These are phyloP conservation scores for Dovyalis caffra DNA, from an alignment of 345 rosid species.

Conservation along the genomic window DNA sequence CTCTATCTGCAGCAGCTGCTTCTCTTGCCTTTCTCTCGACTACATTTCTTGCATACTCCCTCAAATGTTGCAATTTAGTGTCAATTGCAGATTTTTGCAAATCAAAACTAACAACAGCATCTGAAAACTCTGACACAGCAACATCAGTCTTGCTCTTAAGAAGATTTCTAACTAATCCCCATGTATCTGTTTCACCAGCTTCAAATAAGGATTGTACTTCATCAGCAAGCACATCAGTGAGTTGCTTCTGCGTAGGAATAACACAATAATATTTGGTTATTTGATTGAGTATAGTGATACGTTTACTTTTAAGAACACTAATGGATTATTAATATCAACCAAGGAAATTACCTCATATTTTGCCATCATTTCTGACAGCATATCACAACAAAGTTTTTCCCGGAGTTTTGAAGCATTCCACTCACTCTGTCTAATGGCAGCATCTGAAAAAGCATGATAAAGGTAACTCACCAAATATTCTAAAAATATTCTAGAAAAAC, in stretches of 20 bases:
- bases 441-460: conserved; percentile 39
- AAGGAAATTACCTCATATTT: conserved; percentile 49
- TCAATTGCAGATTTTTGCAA: conserved; percentile 41
- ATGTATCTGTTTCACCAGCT: conserved; percentile 54
- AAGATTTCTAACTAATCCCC: conserved; percentile 64
- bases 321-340: neutral
- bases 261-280: conserved; percentile 12
- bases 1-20: conserved; percentile 53
- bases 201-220: conserved; percentile 64
- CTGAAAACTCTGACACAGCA: conserved; percentile 46
- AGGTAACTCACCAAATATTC: neutral
- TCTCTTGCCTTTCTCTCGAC: conserved; percentile 73
- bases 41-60: conserved; percentile 48
- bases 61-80: conserved; percentile 48
- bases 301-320: neutral
- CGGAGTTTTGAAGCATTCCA: conserved; percentile 65
- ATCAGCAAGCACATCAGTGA: conserved; percentile 42
- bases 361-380: conserved; percentile 51
- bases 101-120: conserved; percentile 54
- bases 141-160: conserved; percentile 58
- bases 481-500: too few relatives aligned
- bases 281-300: neutral
- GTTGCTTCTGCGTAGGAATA: conserved; percentile 54
- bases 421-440: conserved; percentile 48
- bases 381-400: conserved; percentile 58